phyloP scores from a whole-genome alignment of 2,329 filamentous ascomycete genomes.

The Penicillium sp. region DNA sequence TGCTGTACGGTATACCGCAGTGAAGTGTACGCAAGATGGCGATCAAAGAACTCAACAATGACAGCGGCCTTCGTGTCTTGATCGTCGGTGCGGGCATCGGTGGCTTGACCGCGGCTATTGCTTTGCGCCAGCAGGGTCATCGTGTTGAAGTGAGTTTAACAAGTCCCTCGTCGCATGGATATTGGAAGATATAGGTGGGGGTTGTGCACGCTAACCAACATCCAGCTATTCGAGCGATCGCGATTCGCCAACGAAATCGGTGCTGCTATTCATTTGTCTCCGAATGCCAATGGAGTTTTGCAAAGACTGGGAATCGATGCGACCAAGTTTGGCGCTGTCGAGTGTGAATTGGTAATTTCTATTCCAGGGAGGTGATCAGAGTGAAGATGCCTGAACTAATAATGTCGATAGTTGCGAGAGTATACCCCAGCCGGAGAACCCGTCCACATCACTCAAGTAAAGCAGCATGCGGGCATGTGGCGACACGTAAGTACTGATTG shows the following conservation, averaged over 20 bases:
- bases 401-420: slow-evolving; percentile 40
- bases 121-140: slow-evolving; percentile 60
- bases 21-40: slow-evolving; percentile 24
- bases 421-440: slow-evolving; percentile 47
- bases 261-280: slow-evolving; percentile 67
- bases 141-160: slow-evolving; percentile 42
- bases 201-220: background rate
- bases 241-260: slow-evolving; percentile 62
- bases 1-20: background rate
- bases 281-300: slow-evolving; percentile 66
- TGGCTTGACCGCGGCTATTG: slow-evolving; percentile 50
- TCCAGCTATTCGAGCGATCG: slow-evolving; percentile 62
- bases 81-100: slow-evolving; percentile 46
- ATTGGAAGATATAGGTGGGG: background rate
- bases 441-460: slow-evolving; percentile 34
- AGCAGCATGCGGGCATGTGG: slow-evolving; percentile 34
- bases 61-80: slow-evolving; percentile 36
- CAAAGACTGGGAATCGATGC: slow-evolving; percentile 52
- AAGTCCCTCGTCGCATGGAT: background rate
- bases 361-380: background rate
- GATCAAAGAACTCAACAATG: slow-evolving; percentile 19
- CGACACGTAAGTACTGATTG: slow-evolving; percentile 34
- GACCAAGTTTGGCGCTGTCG: slow-evolving; percentile 49
- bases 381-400: background rate
- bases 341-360: slow-evolving; percentile 35